phyloP scores from a whole-genome alignment of 2,329 filamentous ascomycete genomes.

The Aspergillus sp. region DNA sequence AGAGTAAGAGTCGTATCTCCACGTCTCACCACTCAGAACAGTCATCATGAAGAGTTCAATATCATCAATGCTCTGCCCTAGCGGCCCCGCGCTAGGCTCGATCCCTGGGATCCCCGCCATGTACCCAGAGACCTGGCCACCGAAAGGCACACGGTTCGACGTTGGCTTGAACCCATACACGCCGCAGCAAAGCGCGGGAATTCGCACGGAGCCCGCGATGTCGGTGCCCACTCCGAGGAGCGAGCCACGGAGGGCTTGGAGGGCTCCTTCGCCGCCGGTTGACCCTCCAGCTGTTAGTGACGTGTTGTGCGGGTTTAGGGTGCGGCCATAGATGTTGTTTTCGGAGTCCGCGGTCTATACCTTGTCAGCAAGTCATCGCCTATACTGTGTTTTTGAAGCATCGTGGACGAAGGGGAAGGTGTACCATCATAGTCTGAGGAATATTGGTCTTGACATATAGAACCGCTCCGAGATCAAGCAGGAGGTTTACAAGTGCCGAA shows the following conservation, averaged over 20 bases:
- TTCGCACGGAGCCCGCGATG: constrained; percentile 52
- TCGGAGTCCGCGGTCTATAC: constrained; percentile 49
- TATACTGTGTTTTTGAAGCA: not conserved
- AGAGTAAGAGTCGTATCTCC: not conserved
- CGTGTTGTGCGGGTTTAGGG: constrained; percentile 65
- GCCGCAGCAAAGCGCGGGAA: constrained; percentile 55
- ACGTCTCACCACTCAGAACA: not conserved
- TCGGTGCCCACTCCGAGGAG: constrained; percentile 66
- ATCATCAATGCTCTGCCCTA: constrained; percentile 1
- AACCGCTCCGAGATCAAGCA: constrained; percentile 65
- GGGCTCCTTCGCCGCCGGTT: constrained; percentile 66
- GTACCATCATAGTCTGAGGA: constrained; percentile 54
- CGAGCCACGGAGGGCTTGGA: constrained; percentile 62
- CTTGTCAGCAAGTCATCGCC: not conserved
- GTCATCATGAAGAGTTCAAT: constrained; percentile 8
- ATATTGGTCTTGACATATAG: constrained; percentile 72
- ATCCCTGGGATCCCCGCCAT: constrained; percentile 1
- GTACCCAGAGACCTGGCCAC: not conserved
- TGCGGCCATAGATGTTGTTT: constrained; percentile 65
- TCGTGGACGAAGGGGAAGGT: not conserved
- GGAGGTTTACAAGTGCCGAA: constrained; percentile 59
- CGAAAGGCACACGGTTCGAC: not conserved
- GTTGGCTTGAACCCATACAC: constrained; percentile 53
- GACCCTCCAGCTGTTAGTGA: constrained; percentile 65
- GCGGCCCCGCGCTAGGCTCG: not conserved